Evolutionary conservation across 2,329 filamentous ascomycete species (phyloP).

Genomic region (Raffaelea arxii): DNA sequence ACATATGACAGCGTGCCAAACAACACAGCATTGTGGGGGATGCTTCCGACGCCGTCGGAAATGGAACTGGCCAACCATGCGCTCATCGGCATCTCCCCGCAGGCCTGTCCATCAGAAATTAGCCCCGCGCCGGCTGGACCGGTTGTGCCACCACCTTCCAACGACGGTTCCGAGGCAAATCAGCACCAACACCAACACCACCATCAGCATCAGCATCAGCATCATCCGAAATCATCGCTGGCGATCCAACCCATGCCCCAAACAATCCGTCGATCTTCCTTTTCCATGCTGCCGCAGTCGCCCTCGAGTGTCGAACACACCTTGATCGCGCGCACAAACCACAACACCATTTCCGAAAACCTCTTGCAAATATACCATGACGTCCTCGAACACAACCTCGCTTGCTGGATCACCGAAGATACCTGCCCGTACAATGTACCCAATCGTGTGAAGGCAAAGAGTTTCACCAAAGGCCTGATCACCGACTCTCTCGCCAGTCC

Average conservation of each 20-base stretch:
- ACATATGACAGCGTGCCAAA: slow-evolving; percentile 7
- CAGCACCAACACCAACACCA: neutral
- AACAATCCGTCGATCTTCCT: neutral
- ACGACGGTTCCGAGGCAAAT: neutral
- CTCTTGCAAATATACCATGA: slow-evolving; percentile 43
- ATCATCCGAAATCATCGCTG: too few relatives aligned
- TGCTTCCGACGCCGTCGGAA: slow-evolving; percentile 1
- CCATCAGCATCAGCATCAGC: neutral
- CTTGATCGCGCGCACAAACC: slow-evolving; percentile 21
- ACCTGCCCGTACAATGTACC: slow-evolving; percentile 38
- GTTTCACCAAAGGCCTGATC: too few relatives aligned
- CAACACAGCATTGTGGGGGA: slow-evolving; percentile 3
- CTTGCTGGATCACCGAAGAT: slow-evolving; percentile 43
- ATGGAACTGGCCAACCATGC: slow-evolving; percentile 2
- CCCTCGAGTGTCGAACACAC: slow-evolving; percentile 10
- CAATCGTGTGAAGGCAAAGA: slow-evolving; percentile 3
- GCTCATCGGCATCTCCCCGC: slow-evolving; percentile 3
- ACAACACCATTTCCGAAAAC: slow-evolving; percentile 28
- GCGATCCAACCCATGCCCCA: slow-evolving; percentile 1
- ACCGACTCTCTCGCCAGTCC: slow-evolving; percentile 1
- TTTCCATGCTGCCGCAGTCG: slow-evolving; percentile 7
- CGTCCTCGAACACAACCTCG: slow-evolving; percentile 40
- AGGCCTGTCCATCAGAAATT: neutral
- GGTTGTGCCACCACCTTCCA: neutral
- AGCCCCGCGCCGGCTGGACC: neutral